phyloP scores from a whole-genome alignment of 2,329 filamentous ascomycete genomes.

The Calonectria hongkongensis region DNA sequence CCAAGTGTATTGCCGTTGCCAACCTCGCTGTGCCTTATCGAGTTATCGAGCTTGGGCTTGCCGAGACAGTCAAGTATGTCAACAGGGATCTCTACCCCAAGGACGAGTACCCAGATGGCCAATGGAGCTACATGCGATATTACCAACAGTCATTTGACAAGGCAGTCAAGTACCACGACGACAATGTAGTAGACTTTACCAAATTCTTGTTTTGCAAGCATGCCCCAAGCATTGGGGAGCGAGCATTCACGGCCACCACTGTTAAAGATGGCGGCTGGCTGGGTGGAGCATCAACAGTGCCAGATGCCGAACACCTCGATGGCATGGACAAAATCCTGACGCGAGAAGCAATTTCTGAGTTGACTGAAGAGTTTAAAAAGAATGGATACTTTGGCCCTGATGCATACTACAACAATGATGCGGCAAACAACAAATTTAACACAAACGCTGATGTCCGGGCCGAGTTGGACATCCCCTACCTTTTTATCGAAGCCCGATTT shows the following conservation, averaged over 20 bases:
- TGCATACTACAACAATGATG: conserved; percentile 14
- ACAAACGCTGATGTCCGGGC: conserved; percentile 9
- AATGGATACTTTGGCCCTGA: not conserved
- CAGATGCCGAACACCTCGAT: not conserved
- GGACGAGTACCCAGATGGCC: conserved; percentile 11
- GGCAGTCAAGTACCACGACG: not conserved
- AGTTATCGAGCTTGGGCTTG: conserved; percentile 7
- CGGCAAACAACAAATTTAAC: conserved; percentile 1
- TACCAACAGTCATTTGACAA: conserved; percentile 14
- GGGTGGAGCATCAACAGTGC: not conserved
- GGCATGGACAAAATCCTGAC: not conserved
- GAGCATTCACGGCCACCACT: not conserved
- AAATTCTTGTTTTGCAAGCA: not conserved
- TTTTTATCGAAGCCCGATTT: not conserved
- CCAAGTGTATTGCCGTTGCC: conserved; percentile 2
- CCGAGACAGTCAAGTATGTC: conserved; percentile 15
- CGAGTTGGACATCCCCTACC: not conserved
- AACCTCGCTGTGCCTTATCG: conserved; percentile 4
- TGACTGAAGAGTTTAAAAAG: not conserved
- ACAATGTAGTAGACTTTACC: not conserved
- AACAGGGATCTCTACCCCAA: conserved; percentile 13
- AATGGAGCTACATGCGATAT: conserved; percentile 21
- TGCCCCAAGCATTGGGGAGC: not conserved
- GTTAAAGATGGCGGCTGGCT: conserved; percentile 3
- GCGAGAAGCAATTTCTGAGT: not conserved